Conservation (phyloP, 345 rosid genomes). For the Heritiera fomes region DNA sequence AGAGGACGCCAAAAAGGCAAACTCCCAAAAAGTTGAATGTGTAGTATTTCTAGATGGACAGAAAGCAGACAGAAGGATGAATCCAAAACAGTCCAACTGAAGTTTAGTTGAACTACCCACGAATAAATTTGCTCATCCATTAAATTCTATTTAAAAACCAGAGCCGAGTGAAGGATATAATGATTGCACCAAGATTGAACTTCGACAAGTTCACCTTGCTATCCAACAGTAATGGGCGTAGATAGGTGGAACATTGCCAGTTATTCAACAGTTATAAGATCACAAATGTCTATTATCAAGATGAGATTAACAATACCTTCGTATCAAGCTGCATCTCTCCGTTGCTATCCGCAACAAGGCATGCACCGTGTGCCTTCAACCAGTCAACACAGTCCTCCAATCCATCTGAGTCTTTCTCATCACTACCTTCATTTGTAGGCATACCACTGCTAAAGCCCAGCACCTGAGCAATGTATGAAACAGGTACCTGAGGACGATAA, state of each 20-base stretch:
- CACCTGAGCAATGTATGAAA: slow-evolving; percentile 69
- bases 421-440: slow-evolving; percentile 47
- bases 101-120: background rate
- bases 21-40: background rate
- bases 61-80: background rate
- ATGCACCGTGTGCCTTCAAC: slow-evolving; percentile 90
- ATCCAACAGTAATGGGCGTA: background rate
- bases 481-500: slow-evolving; percentile 88
- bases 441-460: slow-evolving; percentile 56
- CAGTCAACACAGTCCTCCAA: slow-evolving; percentile 79
- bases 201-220: background rate
- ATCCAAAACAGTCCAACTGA: background rate
- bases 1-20: background rate
- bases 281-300: background rate
- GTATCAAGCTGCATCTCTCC: slow-evolving; percentile 85
- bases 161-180: background rate
- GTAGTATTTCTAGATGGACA: background rate
- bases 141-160: background rate
- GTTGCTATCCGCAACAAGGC: slow-evolving; percentile 50
- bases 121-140: background rate
- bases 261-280: background rate
- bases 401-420: slow-evolving; percentile 54
- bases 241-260: background rate
- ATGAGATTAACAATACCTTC: slow-evolving; percentile 45
- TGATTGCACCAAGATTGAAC: background rate